These are phyloP conservation scores for Ustilago curta DNA, from an alignment of 1,284 basidiomycete species.

Conservation along the genomic window DNA sequence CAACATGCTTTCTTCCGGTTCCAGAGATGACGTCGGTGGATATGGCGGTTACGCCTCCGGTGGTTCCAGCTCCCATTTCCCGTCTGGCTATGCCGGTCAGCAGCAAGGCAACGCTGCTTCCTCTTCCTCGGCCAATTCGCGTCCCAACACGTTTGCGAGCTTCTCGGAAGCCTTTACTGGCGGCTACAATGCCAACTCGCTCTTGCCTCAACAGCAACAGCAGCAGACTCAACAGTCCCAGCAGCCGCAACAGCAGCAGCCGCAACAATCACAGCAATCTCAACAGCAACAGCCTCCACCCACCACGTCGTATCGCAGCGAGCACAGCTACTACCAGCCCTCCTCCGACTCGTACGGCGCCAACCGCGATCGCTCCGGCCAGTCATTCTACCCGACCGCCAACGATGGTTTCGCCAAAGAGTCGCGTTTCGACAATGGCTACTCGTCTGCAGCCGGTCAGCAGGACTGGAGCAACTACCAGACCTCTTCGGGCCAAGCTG, in stretches of 20 bases:
- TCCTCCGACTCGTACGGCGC: conserved; percentile 42
- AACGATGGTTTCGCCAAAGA: conserved; percentile 27
- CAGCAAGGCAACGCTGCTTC: conserved; percentile 29
- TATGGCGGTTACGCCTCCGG: conserved; percentile 38
- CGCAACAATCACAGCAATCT: conserved; percentile 5
- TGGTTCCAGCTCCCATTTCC: conserved; percentile 41
- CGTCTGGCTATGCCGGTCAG: conserved; percentile 31
- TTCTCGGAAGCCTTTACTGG: conserved; percentile 43
- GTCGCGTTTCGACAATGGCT: conserved; percentile 35
- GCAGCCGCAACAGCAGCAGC: conserved; percentile 17
- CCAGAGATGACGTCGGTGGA: conserved; percentile 35
- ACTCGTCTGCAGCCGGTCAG: conserved; percentile 33
- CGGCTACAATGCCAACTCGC: conserved; percentile 39
- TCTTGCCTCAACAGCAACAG: conserved; percentile 33
- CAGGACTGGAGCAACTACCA: conserved; percentile 47
- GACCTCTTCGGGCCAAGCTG: conserved; percentile 13
- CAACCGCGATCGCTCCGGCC: conserved; percentile 28
- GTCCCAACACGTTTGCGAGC: conserved; percentile 45
- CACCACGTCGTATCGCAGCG: conserved; percentile 39
- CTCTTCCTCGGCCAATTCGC: conserved; percentile 34
- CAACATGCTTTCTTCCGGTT: conserved; percentile 41
- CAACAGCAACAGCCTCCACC: conserved; percentile 33
- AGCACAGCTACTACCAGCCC: conserved; percentile 45
- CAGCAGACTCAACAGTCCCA: conserved; percentile 25
- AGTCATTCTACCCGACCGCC: conserved; percentile 27